Base-by-base conservation (phyloP, 1,284 basidiomycete genomes). In the Jaminaea rosea region DNA sequence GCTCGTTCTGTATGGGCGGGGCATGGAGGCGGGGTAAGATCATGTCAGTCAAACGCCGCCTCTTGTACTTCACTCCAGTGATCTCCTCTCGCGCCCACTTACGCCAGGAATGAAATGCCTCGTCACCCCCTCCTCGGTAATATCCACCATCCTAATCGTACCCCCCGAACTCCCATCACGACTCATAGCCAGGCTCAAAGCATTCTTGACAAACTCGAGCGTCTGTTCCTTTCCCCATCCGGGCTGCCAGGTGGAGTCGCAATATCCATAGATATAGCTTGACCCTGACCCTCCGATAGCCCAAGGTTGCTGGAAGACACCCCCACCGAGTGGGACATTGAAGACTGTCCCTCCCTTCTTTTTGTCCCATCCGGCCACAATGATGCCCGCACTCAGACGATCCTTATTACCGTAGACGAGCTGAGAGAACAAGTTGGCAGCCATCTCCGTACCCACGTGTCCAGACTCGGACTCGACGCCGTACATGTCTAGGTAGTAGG, bases 231-330 rank as follows among this genome's bases (percentile, higher is more conserved):
- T 82, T 3, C 82, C 83, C 92, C 88, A 93, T n/a, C 87, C 89
- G 31, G 93, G 89, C 73, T 83, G 78, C 77, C 88, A 99, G n/a
- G 90, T 97, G 26, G 94, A 89, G 75, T 99, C 94, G 73, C 94
- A 98, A 78, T 94, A 98, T 45, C 93, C 94, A 72, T 98, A 98
- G 17, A 98, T 91, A 75, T 97, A 99, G 10, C 91, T 89, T 37
- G 91, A 96, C 13, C 94, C 94, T 50, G 90, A 94, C 28, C 89
- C 64, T 17, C 71, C 69, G 42, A 72, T 69, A 1, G 69, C 69
- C 69, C 65, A 70, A 1, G 69, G 67, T 45, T 68, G 63, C 50
- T 72, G 57, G 47, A 73, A 69, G 11, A 66, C 51, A n/a, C 65
- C 69, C 6, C 67, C 70, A 23, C 65, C 67, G 1, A 72, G 56